These are phyloP conservation scores for Talaromyces proteolyticus DNA, from an alignment of 495 filamentous ascomycete species.

Conservation along the genomic window DNA sequence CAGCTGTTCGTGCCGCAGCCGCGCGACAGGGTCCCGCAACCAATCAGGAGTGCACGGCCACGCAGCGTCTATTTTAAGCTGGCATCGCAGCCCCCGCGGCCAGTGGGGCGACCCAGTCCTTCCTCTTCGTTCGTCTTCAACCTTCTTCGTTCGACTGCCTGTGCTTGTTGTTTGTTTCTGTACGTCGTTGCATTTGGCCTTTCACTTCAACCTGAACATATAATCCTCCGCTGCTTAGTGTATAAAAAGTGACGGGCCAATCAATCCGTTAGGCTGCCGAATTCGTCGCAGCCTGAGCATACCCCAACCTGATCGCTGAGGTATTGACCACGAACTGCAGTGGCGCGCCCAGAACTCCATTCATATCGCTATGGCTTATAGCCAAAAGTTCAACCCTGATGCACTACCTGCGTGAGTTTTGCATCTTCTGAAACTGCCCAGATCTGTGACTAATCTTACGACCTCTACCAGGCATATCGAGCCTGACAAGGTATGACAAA, in stretches of 20 bases:
- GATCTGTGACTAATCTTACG: neutral
- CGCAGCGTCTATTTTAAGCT: neutral
- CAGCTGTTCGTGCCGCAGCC: neutral
- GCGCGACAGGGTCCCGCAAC: neutral
- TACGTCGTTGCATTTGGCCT: too few relatives aligned
- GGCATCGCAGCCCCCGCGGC: neutral
- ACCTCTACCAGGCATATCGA: conserved; percentile 35
- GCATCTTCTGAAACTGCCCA: neutral
- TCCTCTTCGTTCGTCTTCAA: too few relatives aligned
- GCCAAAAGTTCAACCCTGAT: conserved; percentile 89
- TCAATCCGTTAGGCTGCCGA: too few relatives aligned
- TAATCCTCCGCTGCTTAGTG: too few relatives aligned
- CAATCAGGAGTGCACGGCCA: neutral
- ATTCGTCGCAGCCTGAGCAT: too few relatives aligned
- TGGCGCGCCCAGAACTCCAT: neutral
- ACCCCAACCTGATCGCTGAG: too few relatives aligned
- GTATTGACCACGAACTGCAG: too few relatives aligned
- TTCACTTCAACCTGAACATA: too few relatives aligned
- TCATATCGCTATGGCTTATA: conserved; percentile 75
- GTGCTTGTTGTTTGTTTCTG: too few relatives aligned
- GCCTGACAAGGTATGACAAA: conserved; percentile 70
- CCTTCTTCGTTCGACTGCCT: too few relatives aligned
- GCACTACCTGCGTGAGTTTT: conserved; percentile 83
- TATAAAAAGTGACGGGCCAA: too few relatives aligned
- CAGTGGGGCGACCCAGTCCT: neutral